Percentiles rank a stretch among this genome's conserved stretches.
Conservation (phyloP, 345 rosid genomes). For the Populus tremula region DNA sequence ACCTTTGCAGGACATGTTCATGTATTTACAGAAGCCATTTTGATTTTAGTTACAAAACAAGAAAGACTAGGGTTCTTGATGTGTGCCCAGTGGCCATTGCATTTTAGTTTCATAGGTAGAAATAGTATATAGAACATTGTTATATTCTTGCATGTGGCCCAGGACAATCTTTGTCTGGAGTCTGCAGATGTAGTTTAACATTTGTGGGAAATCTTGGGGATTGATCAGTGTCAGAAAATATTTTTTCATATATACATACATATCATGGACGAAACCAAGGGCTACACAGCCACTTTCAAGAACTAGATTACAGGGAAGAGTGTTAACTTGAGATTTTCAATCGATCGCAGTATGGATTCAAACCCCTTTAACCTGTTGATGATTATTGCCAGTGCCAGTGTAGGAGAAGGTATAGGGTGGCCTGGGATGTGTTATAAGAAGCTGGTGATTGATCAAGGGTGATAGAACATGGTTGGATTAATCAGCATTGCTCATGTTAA, state of each 20-base stretch:
- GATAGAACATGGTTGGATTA: background rate
- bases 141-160: background rate
- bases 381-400: too few relatives aligned
- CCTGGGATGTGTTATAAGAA: background rate
- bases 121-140: background rate
- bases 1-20: slow-evolving; percentile 38
- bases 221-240: too few relatives aligned
- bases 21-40: slow-evolving; percentile 24
- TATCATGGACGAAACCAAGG: too few relatives aligned
- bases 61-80: too few relatives aligned
- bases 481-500: background rate
- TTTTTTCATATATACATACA: too few relatives aligned
- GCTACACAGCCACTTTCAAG: too few relatives aligned
- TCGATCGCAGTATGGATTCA: too few relatives aligned
- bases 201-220: background rate
- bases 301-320: too few relatives aligned
- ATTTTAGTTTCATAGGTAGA: background rate
- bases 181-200: background rate
- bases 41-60: background rate
- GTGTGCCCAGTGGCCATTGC: background rate
- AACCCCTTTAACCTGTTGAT: too few relatives aligned
- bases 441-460: too few relatives aligned
- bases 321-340: too few relatives aligned
- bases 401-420: background rate
- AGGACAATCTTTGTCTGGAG: background rate